A percentile compares a stretch with the other conserved stretches of the same genome.
Evolutionary conservation across 2,329 filamentous ascomycete species (phyloP).

Genomic region (Colletotrichum sp.): DNA sequence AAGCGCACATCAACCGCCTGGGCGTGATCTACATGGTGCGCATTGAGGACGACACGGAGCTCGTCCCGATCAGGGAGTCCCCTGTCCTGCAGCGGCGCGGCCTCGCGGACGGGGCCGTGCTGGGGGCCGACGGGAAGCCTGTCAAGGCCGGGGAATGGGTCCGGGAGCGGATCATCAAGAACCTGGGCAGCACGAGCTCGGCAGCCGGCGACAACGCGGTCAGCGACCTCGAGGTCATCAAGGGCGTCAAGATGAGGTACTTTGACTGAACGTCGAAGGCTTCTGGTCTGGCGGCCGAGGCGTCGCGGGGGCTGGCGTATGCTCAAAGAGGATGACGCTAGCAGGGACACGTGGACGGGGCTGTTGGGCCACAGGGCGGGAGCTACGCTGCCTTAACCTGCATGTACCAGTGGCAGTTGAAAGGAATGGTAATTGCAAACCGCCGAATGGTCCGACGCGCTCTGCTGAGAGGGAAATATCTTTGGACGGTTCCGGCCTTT

Average conservation of each 20-base stretch:
- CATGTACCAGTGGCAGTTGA: neutral
- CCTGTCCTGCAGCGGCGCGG: conserved; percentile 36
- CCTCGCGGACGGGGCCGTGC: conserved; percentile 19
- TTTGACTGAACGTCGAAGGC: neutral
- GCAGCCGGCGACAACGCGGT: conserved; percentile 19
- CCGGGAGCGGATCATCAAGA: conserved; percentile 27
- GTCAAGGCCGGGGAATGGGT: conserved; percentile 36
- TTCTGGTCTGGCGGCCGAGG: neutral
- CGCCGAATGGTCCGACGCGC: neutral
- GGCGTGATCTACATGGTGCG: conserved; percentile 53
- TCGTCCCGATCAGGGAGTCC: conserved; percentile 31
- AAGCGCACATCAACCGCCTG: conserved; percentile 42
- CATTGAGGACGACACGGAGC: conserved; percentile 33
- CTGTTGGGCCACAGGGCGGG: neutral
- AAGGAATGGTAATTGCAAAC: neutral
- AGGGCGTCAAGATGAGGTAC: conserved; percentile 20
- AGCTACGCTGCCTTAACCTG: neutral
- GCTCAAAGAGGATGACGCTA: neutral
- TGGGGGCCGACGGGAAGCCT: conserved; percentile 24
- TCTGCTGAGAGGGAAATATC: neutral
- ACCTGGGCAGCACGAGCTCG: conserved; percentile 16
- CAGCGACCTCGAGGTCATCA: conserved; percentile 16
- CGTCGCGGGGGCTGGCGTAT: neutral
- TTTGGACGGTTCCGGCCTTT: neutral
- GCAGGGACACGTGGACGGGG: neutral